Conservation (phyloP, 257 asterid genomes). For the Plantago major region DNA sequence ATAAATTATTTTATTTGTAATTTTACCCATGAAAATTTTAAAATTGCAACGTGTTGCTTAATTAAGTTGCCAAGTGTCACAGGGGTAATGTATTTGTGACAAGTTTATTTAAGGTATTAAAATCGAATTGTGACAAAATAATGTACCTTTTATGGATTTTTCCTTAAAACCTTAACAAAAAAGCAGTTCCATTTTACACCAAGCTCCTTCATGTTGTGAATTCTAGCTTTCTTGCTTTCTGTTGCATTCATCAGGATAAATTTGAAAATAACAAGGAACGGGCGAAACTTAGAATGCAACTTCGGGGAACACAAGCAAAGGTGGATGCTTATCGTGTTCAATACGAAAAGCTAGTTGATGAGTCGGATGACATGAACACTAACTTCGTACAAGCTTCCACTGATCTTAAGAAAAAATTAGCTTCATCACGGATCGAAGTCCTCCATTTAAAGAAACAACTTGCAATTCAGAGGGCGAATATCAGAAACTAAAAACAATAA, state of each 20-base stretch:
- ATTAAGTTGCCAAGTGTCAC: no score
- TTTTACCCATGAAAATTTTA: no score
- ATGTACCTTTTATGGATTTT: no score
- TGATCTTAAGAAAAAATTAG: slow-evolving; percentile 53
- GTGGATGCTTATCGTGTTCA: slow-evolving; percentile 46
- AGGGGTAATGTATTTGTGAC: no score
- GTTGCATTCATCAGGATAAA: slow-evolving; percentile 38
- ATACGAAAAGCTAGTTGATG: slow-evolving; percentile 40
- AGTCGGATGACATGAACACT: slow-evolving; percentile 45
- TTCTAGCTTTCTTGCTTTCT: slow-evolving; percentile 1
- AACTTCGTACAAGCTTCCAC: slow-evolving; percentile 48
- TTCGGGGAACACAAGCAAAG: slow-evolving; percentile 51
- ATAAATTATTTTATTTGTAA: no score
- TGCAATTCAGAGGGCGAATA: slow-evolving; percentile 13
- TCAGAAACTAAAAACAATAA: no score
- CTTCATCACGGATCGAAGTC: slow-evolving; percentile 40
- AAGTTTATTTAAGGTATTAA: no score
- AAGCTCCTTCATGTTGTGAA: neutral
- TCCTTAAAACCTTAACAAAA: no score
- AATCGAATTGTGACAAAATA: no score
- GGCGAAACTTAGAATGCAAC: slow-evolving; percentile 63
- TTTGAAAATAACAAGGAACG: slow-evolving; percentile 33
- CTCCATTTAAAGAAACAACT: slow-evolving; percentile 56
- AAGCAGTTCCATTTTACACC: no score
- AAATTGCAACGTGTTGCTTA: no score